Conservation (phyloP, 164 flowering plant species). For the Magnolia officinalis region DNA sequence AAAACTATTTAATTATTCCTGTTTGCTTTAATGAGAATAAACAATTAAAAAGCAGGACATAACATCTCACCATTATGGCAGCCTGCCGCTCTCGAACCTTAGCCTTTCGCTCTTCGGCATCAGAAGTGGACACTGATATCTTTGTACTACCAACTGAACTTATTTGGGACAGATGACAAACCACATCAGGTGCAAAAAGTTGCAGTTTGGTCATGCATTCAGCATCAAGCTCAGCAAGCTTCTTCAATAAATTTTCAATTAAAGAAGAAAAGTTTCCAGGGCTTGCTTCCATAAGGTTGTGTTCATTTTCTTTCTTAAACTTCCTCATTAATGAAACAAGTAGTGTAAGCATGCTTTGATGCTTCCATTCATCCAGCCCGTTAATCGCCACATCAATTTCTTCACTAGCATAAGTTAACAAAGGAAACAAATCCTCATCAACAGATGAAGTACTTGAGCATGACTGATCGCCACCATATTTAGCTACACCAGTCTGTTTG, state of each 20-base stretch:
- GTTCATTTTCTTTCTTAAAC: slow-evolving; percentile 41
- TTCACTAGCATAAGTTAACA: slow-evolving; percentile 64
- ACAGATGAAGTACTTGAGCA: slow-evolving; percentile 7
- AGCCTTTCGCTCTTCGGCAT: slow-evolving; percentile 63
- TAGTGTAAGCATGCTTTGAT: slow-evolving; percentile 70
- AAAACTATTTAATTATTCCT: too few species aligned
- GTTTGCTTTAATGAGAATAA: background rate
- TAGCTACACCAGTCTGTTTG: background rate
- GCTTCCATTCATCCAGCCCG: slow-evolving; percentile 26
- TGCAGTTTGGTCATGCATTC: slow-evolving; percentile 54
- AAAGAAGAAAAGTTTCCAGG: slow-evolving; percentile 52
- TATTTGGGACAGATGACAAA: slow-evolving; percentile 32
- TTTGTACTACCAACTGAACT: slow-evolving; percentile 17
- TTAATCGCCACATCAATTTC: slow-evolving; percentile 36
- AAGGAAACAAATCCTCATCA: slow-evolving; percentile 35
- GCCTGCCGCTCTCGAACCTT: slow-evolving; percentile 91
- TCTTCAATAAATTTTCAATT: slow-evolving; percentile 56
- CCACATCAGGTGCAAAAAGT: slow-evolving; percentile 68
- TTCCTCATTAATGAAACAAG: slow-evolving; percentile 69
- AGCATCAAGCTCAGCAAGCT: slow-evolving; percentile 63
- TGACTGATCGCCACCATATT: slow-evolving; percentile 5
- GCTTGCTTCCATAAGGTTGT: slow-evolving; percentile 47
- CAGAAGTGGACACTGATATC: slow-evolving; percentile 35
- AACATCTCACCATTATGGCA: slow-evolving; percentile 72
- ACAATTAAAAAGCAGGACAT: background rate